These are phyloP conservation scores for Paxillus involutus DNA, from an alignment of 768 basidiomycete species.

Conservation along the genomic window DNA sequence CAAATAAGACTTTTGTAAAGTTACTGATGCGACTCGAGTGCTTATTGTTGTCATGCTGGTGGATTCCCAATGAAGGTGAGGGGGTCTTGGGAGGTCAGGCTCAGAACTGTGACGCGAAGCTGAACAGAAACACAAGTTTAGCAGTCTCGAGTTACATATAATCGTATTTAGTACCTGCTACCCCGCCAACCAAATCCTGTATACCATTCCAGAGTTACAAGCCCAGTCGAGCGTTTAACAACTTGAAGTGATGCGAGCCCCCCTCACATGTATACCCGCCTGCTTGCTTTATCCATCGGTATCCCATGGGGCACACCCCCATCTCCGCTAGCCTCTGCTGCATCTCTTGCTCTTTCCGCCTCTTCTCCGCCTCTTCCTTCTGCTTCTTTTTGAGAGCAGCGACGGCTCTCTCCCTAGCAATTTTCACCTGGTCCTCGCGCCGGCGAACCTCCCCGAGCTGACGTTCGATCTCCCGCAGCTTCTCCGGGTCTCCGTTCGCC, in stretches of 20 bases:
- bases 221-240: too few species aligned
- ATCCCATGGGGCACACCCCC: conserved; percentile 52
- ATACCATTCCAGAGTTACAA: too few species aligned
- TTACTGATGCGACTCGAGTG: conserved; percentile 29
- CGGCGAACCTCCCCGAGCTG: conserved; percentile 29
- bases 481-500: conserved; percentile 17
- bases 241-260: conserved; percentile 46
- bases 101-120: too few species aligned
- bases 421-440: conserved; percentile 24
- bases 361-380: conserved; percentile 39
- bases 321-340: conserved; percentile 46
- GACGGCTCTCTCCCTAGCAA: conserved; percentile 22
- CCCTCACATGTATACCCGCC: conserved; percentile 48
- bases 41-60: conserved; percentile 32
- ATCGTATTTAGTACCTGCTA: too few species aligned
- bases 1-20: too few species aligned
- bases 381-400: conserved; percentile 32
- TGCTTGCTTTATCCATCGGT: conserved; percentile 40
- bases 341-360: conserved; percentile 23
- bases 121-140: too few species aligned
- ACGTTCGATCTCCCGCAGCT: conserved; percentile 26
- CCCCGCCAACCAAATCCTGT: too few species aligned
- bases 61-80: conserved; percentile 34
- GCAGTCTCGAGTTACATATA: too few species aligned
- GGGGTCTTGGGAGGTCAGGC: conserved; percentile 21